Evolutionary conservation across 805 yeast species (phyloP).

Genomic region (Sugiyamaella chiloensis): DNA sequence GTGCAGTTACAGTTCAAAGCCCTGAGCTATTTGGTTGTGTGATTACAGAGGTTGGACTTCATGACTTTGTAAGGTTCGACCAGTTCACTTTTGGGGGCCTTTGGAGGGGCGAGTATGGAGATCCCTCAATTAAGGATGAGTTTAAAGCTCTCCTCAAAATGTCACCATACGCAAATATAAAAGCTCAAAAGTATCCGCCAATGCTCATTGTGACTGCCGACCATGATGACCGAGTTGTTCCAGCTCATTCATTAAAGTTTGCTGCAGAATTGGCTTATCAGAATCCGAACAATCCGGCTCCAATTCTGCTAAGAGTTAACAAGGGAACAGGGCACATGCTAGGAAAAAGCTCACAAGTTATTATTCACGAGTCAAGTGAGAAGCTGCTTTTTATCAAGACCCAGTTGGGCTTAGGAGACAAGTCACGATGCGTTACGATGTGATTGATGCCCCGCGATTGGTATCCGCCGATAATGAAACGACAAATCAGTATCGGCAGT

Average conservation of each 20-base stretch:
- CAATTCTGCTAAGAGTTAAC: constrained; percentile 5
- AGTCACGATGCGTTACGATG: not conserved
- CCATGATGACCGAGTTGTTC: constrained; percentile 11
- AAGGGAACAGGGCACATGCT: constrained; percentile 3
- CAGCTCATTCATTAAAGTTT: constrained; percentile 9
- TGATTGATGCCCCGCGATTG: no score
- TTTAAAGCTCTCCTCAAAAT: not conserved
- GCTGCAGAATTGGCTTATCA: constrained; percentile 5
- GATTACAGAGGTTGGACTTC: constrained; percentile 11
- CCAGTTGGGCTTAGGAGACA: not conserved
- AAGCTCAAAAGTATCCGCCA: not conserved
- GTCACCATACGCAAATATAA: constrained; percentile 7
- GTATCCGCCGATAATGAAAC: no score
- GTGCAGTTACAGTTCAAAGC: constrained; percentile 10
- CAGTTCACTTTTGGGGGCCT: constrained; percentile 11
- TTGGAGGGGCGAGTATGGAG: constrained; percentile 8
- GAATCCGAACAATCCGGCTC: constrained; percentile 4
- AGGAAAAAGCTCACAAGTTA: not conserved
- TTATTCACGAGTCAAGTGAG: constrained; percentile 7
- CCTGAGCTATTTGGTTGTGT: constrained; percentile 13
- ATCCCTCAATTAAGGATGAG: constrained; percentile 6
- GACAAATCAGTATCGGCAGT: no score
- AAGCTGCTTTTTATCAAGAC: constrained; percentile 4
- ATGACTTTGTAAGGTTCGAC: constrained; percentile 10
- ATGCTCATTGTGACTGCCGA: constrained; percentile 9